Percentiles rank a stretch among this genome's conserved stretches.
Conservation (phyloP, 2,329 filamentous ascomycete genomes). For the Sporothrix pseudoabietina region DNA sequence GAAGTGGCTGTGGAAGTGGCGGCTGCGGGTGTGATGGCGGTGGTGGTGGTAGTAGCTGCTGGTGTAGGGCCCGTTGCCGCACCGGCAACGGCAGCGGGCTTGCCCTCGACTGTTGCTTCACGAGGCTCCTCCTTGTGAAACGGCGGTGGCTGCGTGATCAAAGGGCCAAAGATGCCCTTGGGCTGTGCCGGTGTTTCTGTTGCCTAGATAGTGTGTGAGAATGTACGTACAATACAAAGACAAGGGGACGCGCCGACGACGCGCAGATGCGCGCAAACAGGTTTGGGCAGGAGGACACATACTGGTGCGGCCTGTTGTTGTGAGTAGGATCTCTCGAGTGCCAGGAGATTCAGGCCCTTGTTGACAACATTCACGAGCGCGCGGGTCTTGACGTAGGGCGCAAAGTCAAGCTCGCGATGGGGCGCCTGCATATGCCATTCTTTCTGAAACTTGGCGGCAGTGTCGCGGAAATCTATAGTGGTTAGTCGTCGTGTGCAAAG, state of each 20-base stretch:
- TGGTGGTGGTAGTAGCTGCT: not conserved
- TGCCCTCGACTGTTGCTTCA: slow-evolving; percentile 34
- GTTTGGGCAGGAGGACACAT: slow-evolving; percentile 35
- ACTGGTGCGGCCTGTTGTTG: slow-evolving; percentile 52
- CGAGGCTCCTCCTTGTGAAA: slow-evolving; percentile 45
- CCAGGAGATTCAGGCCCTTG: slow-evolving; percentile 63
- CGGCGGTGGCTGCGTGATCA: slow-evolving; percentile 49
- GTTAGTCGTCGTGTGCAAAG: slow-evolving; percentile 30
- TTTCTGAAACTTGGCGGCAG: slow-evolving; percentile 67
- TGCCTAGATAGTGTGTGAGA: slow-evolving; percentile 49
- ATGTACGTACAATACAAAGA: slow-evolving; percentile 1
- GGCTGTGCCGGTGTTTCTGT: slow-evolving; percentile 50
- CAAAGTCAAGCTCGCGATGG: slow-evolving; percentile 64
- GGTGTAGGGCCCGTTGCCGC: not conserved
- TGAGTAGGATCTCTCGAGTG: slow-evolving; percentile 54
- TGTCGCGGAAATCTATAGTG: slow-evolving; percentile 64
- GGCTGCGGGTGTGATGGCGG: not conserved
- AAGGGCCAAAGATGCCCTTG: slow-evolving; percentile 60
- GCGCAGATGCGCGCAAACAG: not conserved
- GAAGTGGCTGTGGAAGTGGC: slow-evolving; percentile 15
- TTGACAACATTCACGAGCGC: slow-evolving; percentile 65
- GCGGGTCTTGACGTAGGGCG: slow-evolving; percentile 65
- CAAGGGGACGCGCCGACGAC: not conserved
- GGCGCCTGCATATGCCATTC: slow-evolving; percentile 67
- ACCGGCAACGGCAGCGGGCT: not conserved